phyloP scores from a whole-genome alignment of 208 protist genomes.

The Angomonas desouzai region DNA sequence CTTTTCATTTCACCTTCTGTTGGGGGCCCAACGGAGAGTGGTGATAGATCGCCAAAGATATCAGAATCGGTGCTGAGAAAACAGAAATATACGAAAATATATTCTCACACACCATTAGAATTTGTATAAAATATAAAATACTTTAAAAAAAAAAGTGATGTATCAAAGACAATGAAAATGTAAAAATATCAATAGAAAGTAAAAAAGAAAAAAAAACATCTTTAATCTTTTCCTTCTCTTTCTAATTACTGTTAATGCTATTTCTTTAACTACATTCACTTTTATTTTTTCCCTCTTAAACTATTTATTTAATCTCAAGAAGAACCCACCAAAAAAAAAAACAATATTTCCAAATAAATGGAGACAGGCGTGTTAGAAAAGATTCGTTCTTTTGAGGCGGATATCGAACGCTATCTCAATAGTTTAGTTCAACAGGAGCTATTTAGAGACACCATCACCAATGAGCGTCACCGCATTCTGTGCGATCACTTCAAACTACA shows the following conservation, averaged over 20 bases:
- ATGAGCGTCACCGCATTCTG: slow-evolving; percentile 69
- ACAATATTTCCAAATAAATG: slow-evolving; percentile 19
- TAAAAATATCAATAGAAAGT: not conserved
- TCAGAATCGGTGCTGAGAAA: not conserved
- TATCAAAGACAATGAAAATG: not conserved
- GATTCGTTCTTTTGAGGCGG: slow-evolving; percentile 72
- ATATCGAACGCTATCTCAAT: slow-evolving; percentile 75
- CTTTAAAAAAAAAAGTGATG: not conserved
- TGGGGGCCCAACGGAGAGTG: no score
- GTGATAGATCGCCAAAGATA: no score
- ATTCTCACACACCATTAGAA: not conserved
- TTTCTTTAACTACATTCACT: no score
- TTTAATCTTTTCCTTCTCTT: slow-evolving; percentile 18
- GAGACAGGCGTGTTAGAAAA: slow-evolving; percentile 70
- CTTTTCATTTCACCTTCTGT: no score
- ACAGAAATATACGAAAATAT: not conserved
- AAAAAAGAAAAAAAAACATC: not conserved
- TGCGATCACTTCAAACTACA: slow-evolving; percentile 73
- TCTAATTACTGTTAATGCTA: not conserved
- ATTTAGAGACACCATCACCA: slow-evolving; percentile 42
- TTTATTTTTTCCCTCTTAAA: not conserved
- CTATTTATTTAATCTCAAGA: not conserved
- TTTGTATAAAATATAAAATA: no score
- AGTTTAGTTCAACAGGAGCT: slow-evolving; percentile 84
- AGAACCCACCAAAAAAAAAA: not conserved